Evolutionary conservation across 2,329 filamentous ascomycete species (phyloP).

Genomic region (Fusarium sp.): DNA sequence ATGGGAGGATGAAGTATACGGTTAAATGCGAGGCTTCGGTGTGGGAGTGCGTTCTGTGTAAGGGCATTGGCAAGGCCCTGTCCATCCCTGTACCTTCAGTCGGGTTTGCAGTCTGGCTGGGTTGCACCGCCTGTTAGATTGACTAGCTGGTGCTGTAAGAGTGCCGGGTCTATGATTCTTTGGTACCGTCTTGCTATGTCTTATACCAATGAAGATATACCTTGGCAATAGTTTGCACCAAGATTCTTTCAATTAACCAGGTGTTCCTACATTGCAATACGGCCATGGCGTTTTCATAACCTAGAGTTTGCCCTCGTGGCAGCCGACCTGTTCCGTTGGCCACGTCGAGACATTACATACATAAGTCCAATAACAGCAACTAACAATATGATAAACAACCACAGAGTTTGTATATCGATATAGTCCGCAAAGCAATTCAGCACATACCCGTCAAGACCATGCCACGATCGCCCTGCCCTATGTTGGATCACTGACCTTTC

Average conservation of each 20-base stretch:
- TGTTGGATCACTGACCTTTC: neutral
- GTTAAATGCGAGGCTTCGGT: neutral
- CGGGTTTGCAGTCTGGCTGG: neutral
- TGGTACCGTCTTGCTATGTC: neutral
- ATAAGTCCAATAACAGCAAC: neutral
- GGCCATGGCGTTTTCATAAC: neutral
- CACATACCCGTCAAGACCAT: neutral
- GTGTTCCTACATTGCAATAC: no score
- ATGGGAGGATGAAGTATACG: neutral
- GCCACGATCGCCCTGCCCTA: neutral
- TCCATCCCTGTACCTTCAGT: neutral
- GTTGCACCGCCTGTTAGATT: neutral
- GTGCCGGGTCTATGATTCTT: neutral
- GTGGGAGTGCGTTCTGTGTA: neutral
- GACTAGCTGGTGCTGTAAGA: neutral
- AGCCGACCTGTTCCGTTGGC: conserved; percentile 56
- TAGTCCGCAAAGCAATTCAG: neutral
- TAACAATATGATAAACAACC: neutral
- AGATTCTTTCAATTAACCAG: no score
- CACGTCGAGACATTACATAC: neutral
- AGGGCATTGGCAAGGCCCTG: neutral
- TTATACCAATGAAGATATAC: neutral
- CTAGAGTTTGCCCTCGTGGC: conserved; percentile 53
- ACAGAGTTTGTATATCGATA: neutral
- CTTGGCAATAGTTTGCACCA: no score